phyloP scores from a whole-genome alignment of 108 stramenopile species.

The Cyclotella choctawhatcheeana region DNA sequence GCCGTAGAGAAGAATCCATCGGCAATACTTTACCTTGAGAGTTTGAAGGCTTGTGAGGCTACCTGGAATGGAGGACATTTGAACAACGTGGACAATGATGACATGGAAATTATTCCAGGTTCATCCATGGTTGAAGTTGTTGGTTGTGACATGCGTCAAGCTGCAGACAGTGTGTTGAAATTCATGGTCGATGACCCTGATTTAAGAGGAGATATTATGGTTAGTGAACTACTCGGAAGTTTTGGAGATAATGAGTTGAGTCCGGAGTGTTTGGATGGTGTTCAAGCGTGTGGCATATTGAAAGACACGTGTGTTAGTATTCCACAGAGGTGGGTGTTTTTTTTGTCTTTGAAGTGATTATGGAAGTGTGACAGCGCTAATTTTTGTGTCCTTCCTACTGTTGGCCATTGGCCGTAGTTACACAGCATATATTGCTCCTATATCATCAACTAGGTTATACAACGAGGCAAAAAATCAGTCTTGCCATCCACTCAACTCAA shows the following conservation, averaged over 20 bases:
- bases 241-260: conserved; percentile 99
- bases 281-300: conserved; percentile 77
- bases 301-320: conserved; percentile 73
- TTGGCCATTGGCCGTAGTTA: no score
- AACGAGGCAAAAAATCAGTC: conserved; percentile 79
- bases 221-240: conserved; percentile 94
- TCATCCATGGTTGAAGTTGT: conserved; percentile 78
- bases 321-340: conserved; percentile 64
- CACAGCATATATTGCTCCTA: conserved; percentile 91
- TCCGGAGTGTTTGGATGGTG: conserved; percentile 97
- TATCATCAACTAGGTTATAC: conserved; percentile 90
- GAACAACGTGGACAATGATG: neutral
- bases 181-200: conserved; percentile 36
- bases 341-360: no score
- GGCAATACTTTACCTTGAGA: conserved; percentile 93
- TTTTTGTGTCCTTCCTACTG: no score
- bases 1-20: conserved; percentile 98
- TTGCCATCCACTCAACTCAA: conserved; percentile 42
- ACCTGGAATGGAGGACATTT: conserved; percentile 78
- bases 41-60: conserved; percentile 62
- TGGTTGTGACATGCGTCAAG: conserved; percentile 91
- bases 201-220: conserved; percentile 86
- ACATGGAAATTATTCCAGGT: conserved; percentile 22
- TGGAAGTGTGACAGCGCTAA: no score
- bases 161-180: conserved; percentile 47